Conservation (phyloP, 1,284 basidiomycete genomes). For the Coriolopsis trogii region DNA sequence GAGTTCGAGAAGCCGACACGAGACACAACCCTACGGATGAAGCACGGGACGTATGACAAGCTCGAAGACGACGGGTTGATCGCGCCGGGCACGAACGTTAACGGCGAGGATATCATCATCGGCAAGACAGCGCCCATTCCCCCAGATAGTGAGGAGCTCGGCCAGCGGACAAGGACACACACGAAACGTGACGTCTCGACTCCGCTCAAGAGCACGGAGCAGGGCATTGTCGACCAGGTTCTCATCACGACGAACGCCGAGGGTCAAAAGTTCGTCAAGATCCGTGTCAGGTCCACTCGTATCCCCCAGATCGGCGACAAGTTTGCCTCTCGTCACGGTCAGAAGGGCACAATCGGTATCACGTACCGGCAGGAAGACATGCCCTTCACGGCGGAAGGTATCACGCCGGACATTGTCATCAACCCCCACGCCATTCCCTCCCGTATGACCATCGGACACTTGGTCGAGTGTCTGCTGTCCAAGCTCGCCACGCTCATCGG, state of each 20-base stretch:
- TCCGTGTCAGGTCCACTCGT: slow-evolving; percentile 93
- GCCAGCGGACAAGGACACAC: slow-evolving; percentile 91
- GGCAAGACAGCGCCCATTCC: slow-evolving; percentile 98
- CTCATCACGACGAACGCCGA: slow-evolving; percentile 95
- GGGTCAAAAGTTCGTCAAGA: slow-evolving; percentile 98
- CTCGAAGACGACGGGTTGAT: slow-evolving; percentile 96
- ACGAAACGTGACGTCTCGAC: slow-evolving; percentile 95
- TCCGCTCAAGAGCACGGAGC: slow-evolving; percentile 97
- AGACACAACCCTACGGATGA: slow-evolving; percentile 94
- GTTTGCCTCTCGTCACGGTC: slow-evolving; percentile 98
- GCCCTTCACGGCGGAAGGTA: slow-evolving; percentile 97
- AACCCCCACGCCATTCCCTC: slow-evolving; percentile 99
- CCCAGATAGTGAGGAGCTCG: slow-evolving; percentile 95
- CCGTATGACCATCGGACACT: slow-evolving; percentile 99
- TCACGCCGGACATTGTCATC: slow-evolving; percentile 97
- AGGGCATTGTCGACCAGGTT: slow-evolving; percentile 97
- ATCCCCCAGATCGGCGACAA: slow-evolving; percentile 99
- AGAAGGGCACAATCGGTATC: slow-evolving; percentile 99
- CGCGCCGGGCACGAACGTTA: slow-evolving; percentile 93
- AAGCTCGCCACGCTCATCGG: slow-evolving; percentile 97
- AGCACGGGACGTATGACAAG: slow-evolving; percentile 99
- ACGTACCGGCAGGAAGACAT: slow-evolving; percentile 99
- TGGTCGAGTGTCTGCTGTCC: slow-evolving; percentile 97
- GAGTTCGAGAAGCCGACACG: slow-evolving; percentile 97
- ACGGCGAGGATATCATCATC: slow-evolving; percentile 98